Evolutionary conservation across 805 yeast species (phyloP).

Genomic region (Lipomyces sp.): DNA sequence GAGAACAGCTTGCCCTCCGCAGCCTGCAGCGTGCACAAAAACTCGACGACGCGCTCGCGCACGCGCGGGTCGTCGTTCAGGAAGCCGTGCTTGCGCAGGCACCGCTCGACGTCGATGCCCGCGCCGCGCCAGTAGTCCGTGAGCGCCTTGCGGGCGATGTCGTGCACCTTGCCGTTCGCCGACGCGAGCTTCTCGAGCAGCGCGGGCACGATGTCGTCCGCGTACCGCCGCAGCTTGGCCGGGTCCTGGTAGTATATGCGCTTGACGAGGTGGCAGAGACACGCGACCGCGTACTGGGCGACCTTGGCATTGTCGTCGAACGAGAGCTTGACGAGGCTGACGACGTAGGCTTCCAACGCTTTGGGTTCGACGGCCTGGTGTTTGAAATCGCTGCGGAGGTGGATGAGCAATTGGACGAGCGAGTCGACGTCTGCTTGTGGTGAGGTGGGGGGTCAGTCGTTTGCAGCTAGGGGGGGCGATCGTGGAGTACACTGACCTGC

Average conservation of each 20-base stretch:
- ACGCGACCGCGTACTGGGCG: conserved; percentile 39
- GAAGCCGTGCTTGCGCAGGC: conserved; percentile 37
- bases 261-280: conserved; percentile 46
- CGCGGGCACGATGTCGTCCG: conserved; percentile 37
- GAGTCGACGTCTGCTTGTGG: not conserved
- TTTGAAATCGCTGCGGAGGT: conserved; percentile 23
- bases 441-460: too few relatives aligned
- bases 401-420: conserved; percentile 1
- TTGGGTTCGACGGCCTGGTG: conserved; percentile 26
- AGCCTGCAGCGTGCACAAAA: conserved; percentile 32
- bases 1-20: conserved; percentile 33
- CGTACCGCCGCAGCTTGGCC: conserved; percentile 35
- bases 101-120: conserved; percentile 37
- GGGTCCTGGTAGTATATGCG: conserved; percentile 44
- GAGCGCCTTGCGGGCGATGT: conserved; percentile 36
- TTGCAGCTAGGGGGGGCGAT: too few relatives aligned
- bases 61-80: conserved; percentile 29
- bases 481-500: too few relatives aligned
- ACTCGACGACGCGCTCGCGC: conserved; percentile 31
- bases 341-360: conserved; percentile 20
- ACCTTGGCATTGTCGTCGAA: conserved; percentile 8
- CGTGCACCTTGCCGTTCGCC: conserved; percentile 30
- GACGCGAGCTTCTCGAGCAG: conserved; percentile 39
- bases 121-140: conserved; percentile 42
- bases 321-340: conserved; percentile 13